Percentiles rank a stretch among this genome's conserved stretches.
Evolutionary conservation across 2,329 filamentous ascomycete species (phyloP).

Genomic region (Arthrobotrys entomopaga): DNA sequence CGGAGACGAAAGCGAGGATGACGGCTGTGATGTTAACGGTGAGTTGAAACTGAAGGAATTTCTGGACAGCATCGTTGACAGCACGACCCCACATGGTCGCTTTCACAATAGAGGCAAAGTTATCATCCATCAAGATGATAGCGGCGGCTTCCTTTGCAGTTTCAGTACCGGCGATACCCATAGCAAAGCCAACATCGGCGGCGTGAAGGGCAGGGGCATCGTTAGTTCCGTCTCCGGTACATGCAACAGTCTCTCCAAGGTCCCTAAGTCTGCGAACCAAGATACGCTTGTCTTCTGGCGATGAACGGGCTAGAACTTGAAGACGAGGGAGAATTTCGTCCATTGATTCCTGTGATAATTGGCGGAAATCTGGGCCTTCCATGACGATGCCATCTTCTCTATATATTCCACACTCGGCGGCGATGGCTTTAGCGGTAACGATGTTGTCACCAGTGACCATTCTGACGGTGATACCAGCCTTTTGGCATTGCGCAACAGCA

Average conservation of each 20-base stretch:
- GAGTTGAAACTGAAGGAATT: conserved; percentile 73
- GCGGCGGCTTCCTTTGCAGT: conserved; percentile 72
- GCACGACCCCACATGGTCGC: conserved; percentile 72
- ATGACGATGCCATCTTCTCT: conserved; percentile 63
- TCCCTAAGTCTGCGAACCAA: conserved; percentile 73
- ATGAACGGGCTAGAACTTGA: conserved; percentile 75
- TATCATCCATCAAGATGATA: conserved; percentile 73
- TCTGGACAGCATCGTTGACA: conserved; percentile 68
- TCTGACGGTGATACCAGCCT: conserved; percentile 65
- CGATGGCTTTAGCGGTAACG: conserved; percentile 65
- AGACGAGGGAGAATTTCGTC: conserved; percentile 70
- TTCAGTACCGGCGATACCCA: conserved; percentile 74
- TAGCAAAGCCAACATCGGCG: conserved; percentile 74
- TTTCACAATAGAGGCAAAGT: conserved; percentile 72
- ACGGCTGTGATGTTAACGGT: conserved; percentile 94
- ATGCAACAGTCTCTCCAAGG: conserved; percentile 73
- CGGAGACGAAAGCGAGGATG: conserved; percentile 84
- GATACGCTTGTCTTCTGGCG: conserved; percentile 75
- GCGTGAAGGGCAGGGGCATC: conserved; percentile 74
- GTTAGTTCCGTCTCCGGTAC: conserved; percentile 75
- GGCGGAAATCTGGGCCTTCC: conserved; percentile 64
- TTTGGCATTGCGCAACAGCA: conserved; percentile 64
- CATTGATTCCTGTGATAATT: conserved; percentile 64
- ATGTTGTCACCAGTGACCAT: conserved; percentile 67
- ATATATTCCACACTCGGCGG: conserved; percentile 63